phyloP scores from a whole-genome alignment of 345 rosid species.

The Citrus reticulata region DNA sequence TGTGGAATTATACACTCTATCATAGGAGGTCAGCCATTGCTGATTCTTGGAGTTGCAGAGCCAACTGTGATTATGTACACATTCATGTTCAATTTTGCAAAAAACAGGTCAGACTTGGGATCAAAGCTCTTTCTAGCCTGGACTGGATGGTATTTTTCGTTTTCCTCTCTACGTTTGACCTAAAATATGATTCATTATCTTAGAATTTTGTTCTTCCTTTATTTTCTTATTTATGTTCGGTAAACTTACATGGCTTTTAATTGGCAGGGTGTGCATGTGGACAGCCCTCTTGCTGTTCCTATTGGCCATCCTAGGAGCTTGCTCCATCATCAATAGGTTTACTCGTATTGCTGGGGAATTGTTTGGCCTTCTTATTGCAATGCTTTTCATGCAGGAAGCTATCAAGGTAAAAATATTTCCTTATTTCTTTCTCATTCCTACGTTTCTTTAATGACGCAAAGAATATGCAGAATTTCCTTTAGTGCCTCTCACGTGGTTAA shows the following conservation, averaged over 20 bases:
- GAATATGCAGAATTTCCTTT: not conserved
- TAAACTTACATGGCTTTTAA: not conserved
- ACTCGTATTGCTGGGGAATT: slow-evolving; percentile 92
- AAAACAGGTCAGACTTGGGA: slow-evolving; percentile 74
- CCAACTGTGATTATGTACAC: slow-evolving; percentile 98
- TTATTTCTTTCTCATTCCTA: not conserved
- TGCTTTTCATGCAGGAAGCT: slow-evolving; percentile 96
- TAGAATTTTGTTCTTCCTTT: not conserved
- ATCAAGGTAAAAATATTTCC: slow-evolving; percentile 49
- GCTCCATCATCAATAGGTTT: slow-evolving; percentile 89
- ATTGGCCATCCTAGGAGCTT: slow-evolving; percentile 82
- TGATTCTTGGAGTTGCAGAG: slow-evolving; percentile 97
- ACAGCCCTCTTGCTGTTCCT: slow-evolving; percentile 83
- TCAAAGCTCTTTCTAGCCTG: slow-evolving; percentile 80
- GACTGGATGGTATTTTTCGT: slow-evolving; percentile 73
- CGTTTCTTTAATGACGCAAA: not conserved
- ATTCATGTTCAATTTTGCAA: slow-evolving; percentile 88
- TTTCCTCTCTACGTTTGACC: slow-evolving; percentile 5
- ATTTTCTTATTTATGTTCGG: not conserved
- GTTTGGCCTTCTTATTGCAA: slow-evolving; percentile 88
- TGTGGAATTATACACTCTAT: slow-evolving; percentile 88
- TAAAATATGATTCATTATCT: not conserved
- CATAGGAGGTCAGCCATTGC: slow-evolving; percentile 84
- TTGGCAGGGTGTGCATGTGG: slow-evolving; percentile 90
- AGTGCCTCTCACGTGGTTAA: not conserved